Base-by-base conservation (phyloP, 108 stramenopile genomes). In the Pseudonitzschia delicatissima region DNA sequence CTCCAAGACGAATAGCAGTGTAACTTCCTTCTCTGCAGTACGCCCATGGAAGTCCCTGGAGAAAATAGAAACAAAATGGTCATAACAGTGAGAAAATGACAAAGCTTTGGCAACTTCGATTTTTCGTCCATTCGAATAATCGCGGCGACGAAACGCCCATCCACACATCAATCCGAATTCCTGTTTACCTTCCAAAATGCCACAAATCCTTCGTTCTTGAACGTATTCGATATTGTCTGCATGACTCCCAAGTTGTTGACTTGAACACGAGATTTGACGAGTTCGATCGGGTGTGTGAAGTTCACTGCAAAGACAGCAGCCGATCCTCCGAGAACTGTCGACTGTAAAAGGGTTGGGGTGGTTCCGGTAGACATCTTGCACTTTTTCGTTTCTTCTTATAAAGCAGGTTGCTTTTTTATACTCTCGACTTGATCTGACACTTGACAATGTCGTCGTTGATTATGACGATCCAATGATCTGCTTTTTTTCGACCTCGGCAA, bases 231-330 rank as follows among this genome's bases (percentile, higher is more conserved):
- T 48, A 21, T 67, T 59, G 27, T 66, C 37, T 34, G 74, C 72
- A 62, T 80, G 59, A 68, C n/a, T 50, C 74, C 70, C 45, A 76
- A 72, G 26, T 87, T 82, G 17, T 71, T 65, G 26, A 91, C 83
- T 82, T 95, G 94, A 81, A 95, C 84, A 18, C 94, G 80, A 32
- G 91, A 89, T 76, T 95, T 95, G 64, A 95, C 94, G n/a, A 84
- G 66, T 51, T 94, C 91, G 58, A 92, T 92, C 37, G 91, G 91
- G 72, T 92, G 91, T 20, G 82, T 82, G 62, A 86, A 86, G 67
- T 82, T 86, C 44, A 85, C 84, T 8, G 83, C 80, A 64, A 84
- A 84, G 50, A 79, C 68, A 52, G 78, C 78, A 18, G 83, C 71
- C 27, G 71, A 51, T 15, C 83, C 83, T 15, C 83, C 83, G 20